Evolutionary conservation across 2,329 filamentous ascomycete genomes (phyloP).

Genomic region (Curvularia sp.): DNA sequence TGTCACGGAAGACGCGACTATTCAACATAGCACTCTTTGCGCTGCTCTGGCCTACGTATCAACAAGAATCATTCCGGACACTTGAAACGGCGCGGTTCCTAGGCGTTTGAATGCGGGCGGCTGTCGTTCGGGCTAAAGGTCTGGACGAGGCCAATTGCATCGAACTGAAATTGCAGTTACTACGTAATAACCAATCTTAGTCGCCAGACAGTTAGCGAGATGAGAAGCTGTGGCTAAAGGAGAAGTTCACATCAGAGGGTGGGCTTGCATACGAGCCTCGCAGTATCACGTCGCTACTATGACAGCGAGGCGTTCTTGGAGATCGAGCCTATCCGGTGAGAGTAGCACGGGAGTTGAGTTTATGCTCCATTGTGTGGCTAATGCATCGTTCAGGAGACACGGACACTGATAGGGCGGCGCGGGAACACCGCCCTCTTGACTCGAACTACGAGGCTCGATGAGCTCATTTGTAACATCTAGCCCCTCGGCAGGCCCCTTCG

Average conservation of each 20-base stretch:
- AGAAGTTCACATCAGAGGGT: conserved; percentile 17
- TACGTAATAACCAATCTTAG: conserved; percentile 18
- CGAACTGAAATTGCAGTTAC: conserved; percentile 8
- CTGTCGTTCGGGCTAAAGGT: conserved; percentile 1
- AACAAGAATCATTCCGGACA: neutral
- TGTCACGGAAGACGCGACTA: neutral
- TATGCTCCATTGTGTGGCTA: conserved; percentile 21
- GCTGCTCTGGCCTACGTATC: neutral
- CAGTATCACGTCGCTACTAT: conserved; percentile 12
- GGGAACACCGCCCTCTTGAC: conserved; percentile 10
- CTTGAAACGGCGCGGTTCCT: neutral
- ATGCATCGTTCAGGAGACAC: conserved; percentile 23
- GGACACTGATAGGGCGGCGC: conserved; percentile 7
- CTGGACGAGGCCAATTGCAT: conserved; percentile 9
- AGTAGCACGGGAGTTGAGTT: conserved; percentile 29
- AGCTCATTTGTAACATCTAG: conserved; percentile 21
- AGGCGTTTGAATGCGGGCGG: neutral
- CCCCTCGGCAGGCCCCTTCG: conserved; percentile 10
- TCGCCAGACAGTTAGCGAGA: conserved; percentile 23
- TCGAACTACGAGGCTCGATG: conserved; percentile 7
- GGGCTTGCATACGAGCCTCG: conserved; percentile 4
- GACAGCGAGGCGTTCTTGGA: conserved; percentile 19
- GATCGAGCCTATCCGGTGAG: conserved; percentile 16
- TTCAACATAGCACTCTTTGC: neutral
- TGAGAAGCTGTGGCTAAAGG: conserved; percentile 18